These are phyloP conservation scores for Waltergamsia citrina DNA, from an alignment of 2,329 filamentous ascomycete species.

Conservation along the genomic window DNA sequence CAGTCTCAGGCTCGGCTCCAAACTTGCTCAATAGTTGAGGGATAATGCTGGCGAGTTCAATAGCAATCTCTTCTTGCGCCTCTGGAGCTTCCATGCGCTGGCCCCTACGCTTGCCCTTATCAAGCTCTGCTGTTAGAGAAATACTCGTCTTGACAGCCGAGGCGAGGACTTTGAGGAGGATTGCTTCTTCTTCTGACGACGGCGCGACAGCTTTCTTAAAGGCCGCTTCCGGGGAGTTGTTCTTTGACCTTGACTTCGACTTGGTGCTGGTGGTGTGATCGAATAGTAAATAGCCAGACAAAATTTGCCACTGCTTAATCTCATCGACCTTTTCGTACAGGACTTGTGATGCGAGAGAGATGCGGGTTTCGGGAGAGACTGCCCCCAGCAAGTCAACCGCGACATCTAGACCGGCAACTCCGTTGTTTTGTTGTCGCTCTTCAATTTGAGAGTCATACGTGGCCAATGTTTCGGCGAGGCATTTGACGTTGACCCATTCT, in stretches of 20 bases:
- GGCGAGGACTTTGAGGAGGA: slow-evolving; percentile 80
- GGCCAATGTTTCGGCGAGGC: slow-evolving; percentile 72
- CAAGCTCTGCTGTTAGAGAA: slow-evolving; percentile 54
- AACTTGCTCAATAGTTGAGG: slow-evolving; percentile 87
- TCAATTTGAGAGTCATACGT: slow-evolving; percentile 68
- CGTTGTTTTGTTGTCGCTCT: slow-evolving; percentile 39
- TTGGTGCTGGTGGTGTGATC: slow-evolving; percentile 67
- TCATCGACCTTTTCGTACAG: slow-evolving; percentile 76
- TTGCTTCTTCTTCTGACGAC: slow-evolving; percentile 66
- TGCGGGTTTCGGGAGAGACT: slow-evolving; percentile 65
- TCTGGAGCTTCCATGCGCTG: slow-evolving; percentile 57
- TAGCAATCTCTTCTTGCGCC: slow-evolving; percentile 67
- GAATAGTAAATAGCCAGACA: slow-evolving; percentile 85
- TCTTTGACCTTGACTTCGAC: slow-evolving; percentile 41
- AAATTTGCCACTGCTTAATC: slow-evolving; percentile 75
- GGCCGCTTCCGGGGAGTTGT: slow-evolving; percentile 43
- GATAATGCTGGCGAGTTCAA: slow-evolving; percentile 69
- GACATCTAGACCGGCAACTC: slow-evolving; percentile 35
- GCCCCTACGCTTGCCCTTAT: slow-evolving; percentile 46
- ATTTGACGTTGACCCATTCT: slow-evolving; percentile 89
- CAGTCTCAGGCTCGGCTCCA: slow-evolving; percentile 78
- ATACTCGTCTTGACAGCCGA: slow-evolving; percentile 71
- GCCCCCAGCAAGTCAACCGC: slow-evolving; percentile 50
- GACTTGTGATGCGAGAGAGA: slow-evolving; percentile 76
- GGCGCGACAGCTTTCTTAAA: slow-evolving; percentile 68